Conservation (phyloP, 352 stramenopile genomes). For the Phytophthora citrophthora region DNA sequence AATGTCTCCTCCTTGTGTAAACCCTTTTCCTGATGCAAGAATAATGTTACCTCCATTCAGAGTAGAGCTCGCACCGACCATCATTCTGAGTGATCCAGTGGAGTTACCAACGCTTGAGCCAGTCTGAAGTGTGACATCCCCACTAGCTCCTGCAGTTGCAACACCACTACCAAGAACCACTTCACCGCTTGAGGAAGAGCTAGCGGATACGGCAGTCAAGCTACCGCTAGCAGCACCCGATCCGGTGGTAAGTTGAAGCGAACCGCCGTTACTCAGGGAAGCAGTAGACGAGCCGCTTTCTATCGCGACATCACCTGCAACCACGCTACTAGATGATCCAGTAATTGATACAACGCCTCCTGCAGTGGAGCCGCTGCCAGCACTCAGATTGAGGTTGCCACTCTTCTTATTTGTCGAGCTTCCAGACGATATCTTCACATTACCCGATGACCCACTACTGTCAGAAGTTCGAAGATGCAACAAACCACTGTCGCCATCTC, state of each 20-base stretch:
- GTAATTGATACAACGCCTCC: conserved; percentile 33
- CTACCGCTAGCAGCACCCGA: conserved; percentile 23
- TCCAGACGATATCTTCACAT: conserved; percentile 38
- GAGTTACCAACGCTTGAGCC: conserved; percentile 30
- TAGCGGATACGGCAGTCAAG: conserved; percentile 19
- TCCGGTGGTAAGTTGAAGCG: conserved; percentile 19
- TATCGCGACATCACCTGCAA: conserved; percentile 28
- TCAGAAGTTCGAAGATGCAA: conserved; percentile 27
- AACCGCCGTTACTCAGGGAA: conserved; percentile 19
- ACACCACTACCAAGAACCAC: conserved; percentile 31
- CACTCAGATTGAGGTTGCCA: conserved; percentile 31
- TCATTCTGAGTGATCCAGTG: conserved; percentile 26
- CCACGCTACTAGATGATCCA: conserved; percentile 24
- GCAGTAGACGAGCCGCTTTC: conserved; percentile 26
- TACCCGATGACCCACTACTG: conserved; percentile 26
- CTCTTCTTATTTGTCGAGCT: conserved; percentile 26
- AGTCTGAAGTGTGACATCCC: conserved; percentile 31
- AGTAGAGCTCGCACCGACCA: conserved; percentile 18
- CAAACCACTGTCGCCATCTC: conserved; percentile 30
- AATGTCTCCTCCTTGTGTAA: conserved; percentile 23
- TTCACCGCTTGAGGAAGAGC: conserved; percentile 24
- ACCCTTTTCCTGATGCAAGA: conserved; percentile 24
- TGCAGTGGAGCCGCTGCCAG: conserved; percentile 20
- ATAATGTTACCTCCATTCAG: conserved; percentile 23
- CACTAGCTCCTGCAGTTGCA: conserved; percentile 28